Base-by-base conservation (phyloP, 2,329 filamentous ascomycete genomes). In the Acrocalymma vagum region DNA sequence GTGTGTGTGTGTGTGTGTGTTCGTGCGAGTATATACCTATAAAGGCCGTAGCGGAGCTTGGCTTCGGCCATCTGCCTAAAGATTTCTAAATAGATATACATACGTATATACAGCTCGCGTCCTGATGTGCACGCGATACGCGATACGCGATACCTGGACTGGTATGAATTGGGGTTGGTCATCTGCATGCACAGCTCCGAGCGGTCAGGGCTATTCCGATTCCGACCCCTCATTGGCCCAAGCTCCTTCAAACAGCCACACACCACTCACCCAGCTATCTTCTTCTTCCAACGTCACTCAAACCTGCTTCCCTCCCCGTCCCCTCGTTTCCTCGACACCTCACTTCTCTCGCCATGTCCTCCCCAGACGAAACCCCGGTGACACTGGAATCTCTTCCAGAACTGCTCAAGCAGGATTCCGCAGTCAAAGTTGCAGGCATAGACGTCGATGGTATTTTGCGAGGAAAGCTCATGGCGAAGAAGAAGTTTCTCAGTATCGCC, bases 391-490 rank as follows among this genome's bases (percentile, higher is more conserved):
- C 82, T 49, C 79, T 95, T 42, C 79, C 85, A 15, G 68, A 79
- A 39, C 72, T 93, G 35, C 84, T 94, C 47, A 75, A 81, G 52
- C 60, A 86, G 64, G 91, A 96, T 70, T 79, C 74, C 34, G 85
- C 87, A 62, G 88, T 96, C 72, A 96, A 96, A 71, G 81, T 96
- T 26, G 91, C 89, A 8, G 92, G 91, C 26, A 73, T 94, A 48
- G 91, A 96, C 67, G 87, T 92, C 42, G 91, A 96, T 65, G 91
- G 91, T 52, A 83, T 90, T 35, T 78, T 96, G 39, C 88, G 91
- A 40, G 91, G 91, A 57, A 96, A 96, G 75, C 80, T 96, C 48
- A 85, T 96, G 72, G 90, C 90, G 58, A 95, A 95, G 79, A 87
- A 86, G 67, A 96, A 96, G 75, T 96, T 96, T 71, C 76, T 96